Base-by-base conservation (phyloP, 2,329 filamentous ascomycete genomes). In the Gremmenia infestans region DNA sequence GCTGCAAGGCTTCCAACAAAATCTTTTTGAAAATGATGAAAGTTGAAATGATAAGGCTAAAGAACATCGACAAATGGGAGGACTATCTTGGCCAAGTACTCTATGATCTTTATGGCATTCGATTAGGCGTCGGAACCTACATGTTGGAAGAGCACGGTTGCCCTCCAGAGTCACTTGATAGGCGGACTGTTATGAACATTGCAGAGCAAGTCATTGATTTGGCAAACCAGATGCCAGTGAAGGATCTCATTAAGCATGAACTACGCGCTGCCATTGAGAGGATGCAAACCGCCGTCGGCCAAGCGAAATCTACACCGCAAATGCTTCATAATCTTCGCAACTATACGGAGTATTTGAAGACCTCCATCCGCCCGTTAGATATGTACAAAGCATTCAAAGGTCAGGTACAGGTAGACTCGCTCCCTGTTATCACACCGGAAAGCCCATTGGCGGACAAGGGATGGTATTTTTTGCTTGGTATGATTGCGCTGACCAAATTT, bases 391-490 rank as follows among this genome's bases (percentile, higher is more conserved):
- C 89, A n/a, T 79, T 96, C 39, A 85, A 84, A 60, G 94, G 94
- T 11, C 81, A 88, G 39, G 81, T 91, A 7, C 83, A 85, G 51
- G 81, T 95, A 22, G 84, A 92, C 56, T 84, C 88, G 2, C 80
- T 89, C 5, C 78, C 82, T 0, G 85, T 92, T 7, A 82, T 86
- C 46, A 79, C 81, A 8, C 79, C 82, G 0, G 88, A 94, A 56
- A 86, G 85, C 52, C 81, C 82, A 0, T 74, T 95, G 36, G 91
- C 92, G 0, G 83, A 83, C 23, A 88, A 90, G 63, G 89, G 91
- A 47, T 97, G 93, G 93, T 96, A 91, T 70, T 96, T 94, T 70
- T 75, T 97, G 32, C 82, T 96, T 59, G 93, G 93, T 19, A 88
- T 94, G 78, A 89, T 96, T 54, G 86, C 90, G 2, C 79, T 97